A percentile compares a stretch with the other conserved stretches of the same genome.
These are phyloP conservation scores for Streptanthus diversifolius DNA, from an alignment of 345 rosid species.

Conservation along the genomic window DNA sequence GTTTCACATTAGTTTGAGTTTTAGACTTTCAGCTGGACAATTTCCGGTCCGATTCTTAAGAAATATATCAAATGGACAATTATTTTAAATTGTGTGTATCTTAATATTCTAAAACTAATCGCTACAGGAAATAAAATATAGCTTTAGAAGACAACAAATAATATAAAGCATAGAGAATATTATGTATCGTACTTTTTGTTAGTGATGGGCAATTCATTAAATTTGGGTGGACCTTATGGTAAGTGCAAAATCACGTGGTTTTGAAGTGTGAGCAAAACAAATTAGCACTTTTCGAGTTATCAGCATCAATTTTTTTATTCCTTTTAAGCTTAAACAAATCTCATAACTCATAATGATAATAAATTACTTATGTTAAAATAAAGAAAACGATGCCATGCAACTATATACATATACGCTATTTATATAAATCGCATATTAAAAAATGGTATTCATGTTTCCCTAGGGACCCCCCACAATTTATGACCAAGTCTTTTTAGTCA, in stretches of 20 bases:
- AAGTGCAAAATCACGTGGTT: conserved; percentile 40
- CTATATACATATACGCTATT: not conserved
- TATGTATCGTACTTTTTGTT: conserved; percentile 2
- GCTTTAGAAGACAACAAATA: not conserved
- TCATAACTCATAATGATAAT: not conserved
- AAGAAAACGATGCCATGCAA: conserved; percentile 21
- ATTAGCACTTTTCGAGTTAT: conserved; percentile 29
- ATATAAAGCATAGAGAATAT: not conserved
- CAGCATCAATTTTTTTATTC: not conserved
- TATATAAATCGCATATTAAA: not conserved
- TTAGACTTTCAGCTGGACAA: not conserved
- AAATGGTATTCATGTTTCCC: conserved; percentile 17
- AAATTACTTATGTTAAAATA: not conserved
- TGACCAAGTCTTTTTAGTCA: conserved; percentile 22
- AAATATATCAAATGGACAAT: not conserved
- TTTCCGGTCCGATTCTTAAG: not conserved
- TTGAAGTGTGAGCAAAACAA: conserved; percentile 33
- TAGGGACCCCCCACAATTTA: conserved; percentile 12
- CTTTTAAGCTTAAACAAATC: not conserved
- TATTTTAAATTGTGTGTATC: not conserved
- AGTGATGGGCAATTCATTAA: not conserved
- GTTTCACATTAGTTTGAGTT: not conserved
- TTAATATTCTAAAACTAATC: not conserved
- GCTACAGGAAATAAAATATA: not conserved
- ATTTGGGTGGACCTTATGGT: conserved; percentile 18